Base-by-base conservation (phyloP, 257 asterid genomes). In the Gynochthodes officinalis region DNA sequence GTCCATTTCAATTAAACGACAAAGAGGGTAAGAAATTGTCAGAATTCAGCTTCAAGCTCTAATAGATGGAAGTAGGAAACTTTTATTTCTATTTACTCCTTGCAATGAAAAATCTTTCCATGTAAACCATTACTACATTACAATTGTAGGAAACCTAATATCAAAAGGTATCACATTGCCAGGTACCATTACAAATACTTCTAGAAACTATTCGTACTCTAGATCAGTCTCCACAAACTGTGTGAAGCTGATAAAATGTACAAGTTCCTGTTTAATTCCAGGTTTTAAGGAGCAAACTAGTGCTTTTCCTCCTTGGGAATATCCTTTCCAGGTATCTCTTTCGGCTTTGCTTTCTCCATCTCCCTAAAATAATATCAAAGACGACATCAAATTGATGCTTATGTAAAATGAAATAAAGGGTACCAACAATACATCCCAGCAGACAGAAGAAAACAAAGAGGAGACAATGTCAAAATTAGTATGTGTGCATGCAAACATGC, bases 341-440 rank as follows among this genome's bases (percentile, higher is more conserved):
- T 90, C 1, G 91, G 90, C 73, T 84, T 90, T 28, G 82, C 80
- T 82, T 90, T 90, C 85, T 89, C 93, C 40, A 84, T 82, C 73
- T 83, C 88, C 86, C 97, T 89, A 79, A 75, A 23, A 55, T 6
- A 67, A 70, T 28, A 82, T 44, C 75, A 73, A 73, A 23, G 33
- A 50, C 18, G 54, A 6, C n/a, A 54, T 70, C 50, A 55, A 30
- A 15, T 5, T 6, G 40, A 43, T 70, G 74, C 40, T 27, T 8
- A 14, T 23, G 15, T 33, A 55, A 55, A 25, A 55, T 15, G 35
- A 23, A 27, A 37, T 32, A 48, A 73, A 12, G 28, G 15, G 14
- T 27, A 13, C 33, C 18, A 6, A 52, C 21, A 13, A 13, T 23
- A 43, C 15, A 44, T 0, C 44, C 52, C 7, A 43, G 2, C 23